phyloP scores from a whole-genome alignment of 352 stramenopile species.

The Phytophthora pinifolia region DNA sequence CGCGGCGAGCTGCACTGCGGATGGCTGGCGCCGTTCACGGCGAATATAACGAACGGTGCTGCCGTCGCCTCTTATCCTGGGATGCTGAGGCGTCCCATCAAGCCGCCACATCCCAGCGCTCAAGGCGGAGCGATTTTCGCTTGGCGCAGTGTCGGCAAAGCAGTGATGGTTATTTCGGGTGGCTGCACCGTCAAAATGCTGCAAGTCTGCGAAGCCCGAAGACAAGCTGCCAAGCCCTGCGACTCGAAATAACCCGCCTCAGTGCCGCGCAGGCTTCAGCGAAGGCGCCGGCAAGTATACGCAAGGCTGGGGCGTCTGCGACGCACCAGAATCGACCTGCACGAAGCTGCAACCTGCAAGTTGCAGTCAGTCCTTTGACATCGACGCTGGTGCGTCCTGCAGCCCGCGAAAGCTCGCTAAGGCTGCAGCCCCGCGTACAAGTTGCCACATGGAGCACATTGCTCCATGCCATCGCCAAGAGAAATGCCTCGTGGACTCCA shows the following conservation, averaged over 20 bases:
- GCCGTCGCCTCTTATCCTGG: slow-evolving; percentile 6
- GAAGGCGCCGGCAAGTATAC: slow-evolving; percentile 22
- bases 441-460: too few species aligned
- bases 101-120: slow-evolving; percentile 12
- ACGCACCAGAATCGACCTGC: slow-evolving; percentile 12
- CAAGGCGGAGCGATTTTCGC: slow-evolving; percentile 12
- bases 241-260: slow-evolving; percentile 9
- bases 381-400: neutral
- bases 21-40: slow-evolving; percentile 5
- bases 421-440: neutral
- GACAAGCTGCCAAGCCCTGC: neutral
- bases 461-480: too few species aligned
- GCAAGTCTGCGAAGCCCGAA: neutral
- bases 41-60: neutral
- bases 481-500: too few species aligned
- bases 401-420: slow-evolving; percentile 12
- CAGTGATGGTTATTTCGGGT: slow-evolving; percentile 14
- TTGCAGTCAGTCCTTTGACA: neutral
- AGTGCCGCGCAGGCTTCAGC: slow-evolving; percentile 14
- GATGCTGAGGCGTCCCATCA: slow-evolving; percentile 15
- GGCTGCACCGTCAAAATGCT: slow-evolving; percentile 1
- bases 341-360: neutral
- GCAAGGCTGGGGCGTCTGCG: slow-evolving; percentile 6
- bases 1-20: neutral
- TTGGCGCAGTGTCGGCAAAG: slow-evolving; percentile 7